Evolutionary conservation across 2,329 filamentous ascomycete genomes (phyloP).

Genomic region (Cadophora malorum): DNA sequence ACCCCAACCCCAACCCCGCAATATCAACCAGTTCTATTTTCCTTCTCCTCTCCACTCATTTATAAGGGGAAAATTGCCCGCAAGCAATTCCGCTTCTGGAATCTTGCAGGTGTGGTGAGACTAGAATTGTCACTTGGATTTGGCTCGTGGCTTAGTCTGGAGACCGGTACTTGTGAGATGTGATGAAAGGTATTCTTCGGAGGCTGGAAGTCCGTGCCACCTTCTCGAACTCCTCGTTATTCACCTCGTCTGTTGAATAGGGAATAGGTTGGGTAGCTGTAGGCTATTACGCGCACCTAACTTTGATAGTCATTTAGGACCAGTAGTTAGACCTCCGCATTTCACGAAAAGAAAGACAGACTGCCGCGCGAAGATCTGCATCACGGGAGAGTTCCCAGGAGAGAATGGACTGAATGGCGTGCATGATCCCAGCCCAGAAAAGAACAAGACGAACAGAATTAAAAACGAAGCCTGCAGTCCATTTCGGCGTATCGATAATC

Average conservation of each 20-base stretch:
- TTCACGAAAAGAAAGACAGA: background rate
- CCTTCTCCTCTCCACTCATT: background rate
- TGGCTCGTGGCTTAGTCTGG: background rate
- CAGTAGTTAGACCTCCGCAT: background rate
- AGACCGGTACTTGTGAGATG: background rate
- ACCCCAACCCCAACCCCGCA: background rate
- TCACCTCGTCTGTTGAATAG: conserved; percentile 1
- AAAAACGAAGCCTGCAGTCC: background rate
- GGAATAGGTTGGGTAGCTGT: conserved; percentile 1
- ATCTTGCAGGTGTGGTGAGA: background rate
- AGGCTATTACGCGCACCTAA: background rate
- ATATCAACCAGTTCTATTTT: background rate
- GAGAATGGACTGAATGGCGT: background rate
- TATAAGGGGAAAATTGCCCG: background rate
- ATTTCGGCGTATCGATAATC: conserved; percentile 16
- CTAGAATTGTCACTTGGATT: background rate
- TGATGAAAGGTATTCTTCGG: background rate
- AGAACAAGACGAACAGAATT: background rate
- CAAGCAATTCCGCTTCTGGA: background rate
- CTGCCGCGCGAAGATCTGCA: background rate
- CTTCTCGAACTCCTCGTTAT: background rate
- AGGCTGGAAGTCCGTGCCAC: conserved; percentile 2
- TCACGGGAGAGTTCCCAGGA: background rate
- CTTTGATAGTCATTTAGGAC: background rate
- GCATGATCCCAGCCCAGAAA: background rate